Evolutionary conservation across 495 filamentous ascomycete species (phyloP).

Genomic region (Podospora australis): DNA sequence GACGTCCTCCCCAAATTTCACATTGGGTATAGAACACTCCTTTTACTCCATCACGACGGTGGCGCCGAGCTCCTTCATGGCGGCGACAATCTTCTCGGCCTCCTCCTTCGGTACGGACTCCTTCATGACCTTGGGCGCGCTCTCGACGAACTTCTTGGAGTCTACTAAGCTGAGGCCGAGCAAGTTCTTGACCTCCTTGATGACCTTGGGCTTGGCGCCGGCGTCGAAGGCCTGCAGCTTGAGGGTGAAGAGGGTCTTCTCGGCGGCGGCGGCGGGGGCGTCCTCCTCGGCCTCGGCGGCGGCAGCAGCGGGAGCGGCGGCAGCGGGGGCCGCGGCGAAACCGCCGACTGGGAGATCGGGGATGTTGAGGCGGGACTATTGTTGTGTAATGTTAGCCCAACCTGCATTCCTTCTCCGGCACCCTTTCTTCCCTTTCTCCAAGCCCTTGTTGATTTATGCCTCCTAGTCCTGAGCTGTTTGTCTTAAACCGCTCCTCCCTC

Average conservation of each 20-base stretch:
- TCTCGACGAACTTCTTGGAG: slow-evolving; percentile 99
- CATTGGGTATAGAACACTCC: too few relatives aligned
- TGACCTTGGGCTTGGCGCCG: slow-evolving; percentile 89
- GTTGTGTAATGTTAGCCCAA: neutral
- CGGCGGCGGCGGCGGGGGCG: slow-evolving; percentile 75
- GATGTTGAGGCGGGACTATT: slow-evolving; percentile 88
- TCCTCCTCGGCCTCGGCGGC: slow-evolving; percentile 68
- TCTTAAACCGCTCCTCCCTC: neutral
- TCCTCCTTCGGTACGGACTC: slow-evolving; percentile 97
- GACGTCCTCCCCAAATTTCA: too few relatives aligned
- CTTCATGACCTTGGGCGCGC: slow-evolving; percentile 95
- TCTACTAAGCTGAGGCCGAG: slow-evolving; percentile 94
- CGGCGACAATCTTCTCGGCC: slow-evolving; percentile 93
- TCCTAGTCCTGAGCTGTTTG: neutral
- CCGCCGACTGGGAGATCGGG: slow-evolving; percentile 93
- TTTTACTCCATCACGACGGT: slow-evolving; percentile 82
- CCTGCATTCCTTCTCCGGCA: neutral
- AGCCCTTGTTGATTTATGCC: neutral
- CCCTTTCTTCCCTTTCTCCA: neutral
- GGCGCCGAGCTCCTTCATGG: slow-evolving; percentile 85
- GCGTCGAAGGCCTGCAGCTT: slow-evolving; percentile 88
- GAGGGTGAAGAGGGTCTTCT: slow-evolving; percentile 96
- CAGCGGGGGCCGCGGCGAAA: slow-evolving; percentile 58
- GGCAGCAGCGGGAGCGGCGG: slow-evolving; percentile 45
- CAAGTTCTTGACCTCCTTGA: slow-evolving; percentile 98